These are phyloP conservation scores for Zygnema circumcarinatum DNA, from an alignment of 139 green algal species.

Conservation along the genomic window DNA sequence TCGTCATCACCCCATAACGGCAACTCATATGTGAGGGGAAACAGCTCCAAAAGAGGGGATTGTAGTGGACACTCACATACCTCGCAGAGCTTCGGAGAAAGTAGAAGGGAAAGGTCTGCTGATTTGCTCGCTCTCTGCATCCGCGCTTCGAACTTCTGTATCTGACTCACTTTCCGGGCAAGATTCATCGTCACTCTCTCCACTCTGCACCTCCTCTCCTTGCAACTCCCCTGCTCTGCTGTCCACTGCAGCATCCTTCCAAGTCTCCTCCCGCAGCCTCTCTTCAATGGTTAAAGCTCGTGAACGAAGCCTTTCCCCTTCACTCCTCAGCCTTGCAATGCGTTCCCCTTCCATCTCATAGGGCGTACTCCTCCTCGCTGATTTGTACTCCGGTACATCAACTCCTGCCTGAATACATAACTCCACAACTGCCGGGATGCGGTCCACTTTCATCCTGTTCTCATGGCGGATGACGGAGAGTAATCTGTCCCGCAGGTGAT, in stretches of 20 bases:
- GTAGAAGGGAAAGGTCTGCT: too few species aligned
- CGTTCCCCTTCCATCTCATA: too few species aligned
- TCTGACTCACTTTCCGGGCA: too few species aligned
- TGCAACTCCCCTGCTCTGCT: neutral
- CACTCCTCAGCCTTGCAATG: neutral
- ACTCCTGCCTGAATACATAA: constrained; percentile 45
- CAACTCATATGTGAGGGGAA: too few species aligned
- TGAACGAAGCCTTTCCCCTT: neutral
- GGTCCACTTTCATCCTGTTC: constrained; percentile 16
- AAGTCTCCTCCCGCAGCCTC: neutral
- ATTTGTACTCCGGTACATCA: constrained; percentile 10
- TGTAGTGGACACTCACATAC: too few species aligned
- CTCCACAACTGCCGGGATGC: constrained; percentile 31
- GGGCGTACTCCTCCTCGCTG: neutral
- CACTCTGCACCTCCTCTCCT: neutral
- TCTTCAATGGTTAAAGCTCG: neutral
- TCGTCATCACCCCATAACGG: too few species aligned
- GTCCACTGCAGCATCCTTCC: neutral
- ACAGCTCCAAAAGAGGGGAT: too few species aligned
- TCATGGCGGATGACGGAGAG: neutral
- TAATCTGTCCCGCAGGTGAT: constrained; percentile 17
- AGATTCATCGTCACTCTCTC: neutral
- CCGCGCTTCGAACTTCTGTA: too few species aligned
- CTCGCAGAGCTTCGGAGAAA: too few species aligned
- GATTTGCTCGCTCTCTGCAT: too few species aligned